Evolutionary conservation across 805 yeast species (phyloP), one percentile per base, ranked within the genome.

Genomic region (Starmerella bombicola): DNA sequence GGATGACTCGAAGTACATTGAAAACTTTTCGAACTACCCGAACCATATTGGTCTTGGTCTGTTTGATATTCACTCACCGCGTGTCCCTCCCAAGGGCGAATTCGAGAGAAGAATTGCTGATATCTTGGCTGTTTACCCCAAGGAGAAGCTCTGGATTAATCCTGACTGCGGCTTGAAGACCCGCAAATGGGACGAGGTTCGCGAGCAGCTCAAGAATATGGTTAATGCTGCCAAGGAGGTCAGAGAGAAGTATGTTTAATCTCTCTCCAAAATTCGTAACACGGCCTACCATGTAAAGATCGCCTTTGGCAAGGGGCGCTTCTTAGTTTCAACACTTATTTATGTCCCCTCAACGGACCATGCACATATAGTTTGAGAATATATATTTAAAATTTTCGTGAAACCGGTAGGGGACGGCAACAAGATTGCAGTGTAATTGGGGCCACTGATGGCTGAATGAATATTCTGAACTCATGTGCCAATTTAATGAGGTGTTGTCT

Each of bases 141-240:
- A 91, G 64, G 83, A 82, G 68, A 88, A 86, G 70, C 82, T 91
- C 78, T 91, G 98, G 98, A 93, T 91, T 65, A 91, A 91, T 93
- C 98, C 98, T 63, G 98, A 91, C 74, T 91, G 98, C 78, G 98
- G 98, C 78, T 78, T 91, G 69, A 91, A 91, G 82, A 91, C 98
- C 67, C 86, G 98, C 80, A 95, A 94, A 59, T 91, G 98, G 98
- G 84, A 81, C 58, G 98, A 91, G 77, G 83, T 88, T 59, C 84
- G 71, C 65, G 85, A 78, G 63, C 84, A 93, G 61, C 79, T 91
- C 69, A 82, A 93, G 67, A 82, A 91, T 73, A 91, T 91, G 98
- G 97, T 91, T 65, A 91, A 81, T 56, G 97, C 98, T 63, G 97
- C 97, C 62, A 88, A 91, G 76, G 76, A 74, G 70, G 88, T 73